A percentile compares a stretch with the other conserved stretches of the same genome.
Evolutionary conservation across 768 basidiomycete species (phyloP).

Genomic region (Psilocybe cyanescens): DNA sequence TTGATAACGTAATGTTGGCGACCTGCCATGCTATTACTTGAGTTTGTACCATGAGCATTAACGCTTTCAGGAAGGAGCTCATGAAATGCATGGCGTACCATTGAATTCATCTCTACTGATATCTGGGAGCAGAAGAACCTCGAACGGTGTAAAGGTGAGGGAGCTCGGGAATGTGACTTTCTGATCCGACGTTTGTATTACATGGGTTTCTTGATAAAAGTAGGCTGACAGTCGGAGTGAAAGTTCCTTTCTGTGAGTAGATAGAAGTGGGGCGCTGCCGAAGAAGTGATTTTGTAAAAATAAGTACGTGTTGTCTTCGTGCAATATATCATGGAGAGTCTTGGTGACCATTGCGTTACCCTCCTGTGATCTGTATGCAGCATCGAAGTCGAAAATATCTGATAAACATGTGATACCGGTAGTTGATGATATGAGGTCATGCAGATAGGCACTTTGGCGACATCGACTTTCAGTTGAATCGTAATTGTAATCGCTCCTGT

Average conservation of each 20-base stretch:
- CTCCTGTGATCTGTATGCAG: background rate
- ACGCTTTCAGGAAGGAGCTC: no score
- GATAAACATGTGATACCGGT: background rate
- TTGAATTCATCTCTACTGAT: background rate
- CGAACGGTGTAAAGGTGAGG: background rate
- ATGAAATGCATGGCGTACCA: background rate
- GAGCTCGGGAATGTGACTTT: background rate
- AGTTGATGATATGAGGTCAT: background rate
- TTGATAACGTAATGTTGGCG: background rate
- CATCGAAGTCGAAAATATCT: background rate
- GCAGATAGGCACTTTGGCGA: constrained; percentile 1
- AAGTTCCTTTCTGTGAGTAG: background rate
- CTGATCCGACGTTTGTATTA: background rate
- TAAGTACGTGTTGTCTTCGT: background rate
- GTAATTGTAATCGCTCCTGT: background rate
- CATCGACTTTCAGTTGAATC: background rate
- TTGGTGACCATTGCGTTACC: background rate
- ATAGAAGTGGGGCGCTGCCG: background rate
- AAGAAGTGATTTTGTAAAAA: background rate
- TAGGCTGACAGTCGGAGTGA: background rate
- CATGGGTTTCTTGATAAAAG: background rate
- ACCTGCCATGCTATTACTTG: background rate
- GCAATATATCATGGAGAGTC: background rate
- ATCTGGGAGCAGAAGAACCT: background rate
- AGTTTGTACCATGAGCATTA: background rate